These are phyloP conservation scores for Pythium monospermum DNA, from an alignment of 352 stramenopile genomes.

Conservation along the genomic window DNA sequence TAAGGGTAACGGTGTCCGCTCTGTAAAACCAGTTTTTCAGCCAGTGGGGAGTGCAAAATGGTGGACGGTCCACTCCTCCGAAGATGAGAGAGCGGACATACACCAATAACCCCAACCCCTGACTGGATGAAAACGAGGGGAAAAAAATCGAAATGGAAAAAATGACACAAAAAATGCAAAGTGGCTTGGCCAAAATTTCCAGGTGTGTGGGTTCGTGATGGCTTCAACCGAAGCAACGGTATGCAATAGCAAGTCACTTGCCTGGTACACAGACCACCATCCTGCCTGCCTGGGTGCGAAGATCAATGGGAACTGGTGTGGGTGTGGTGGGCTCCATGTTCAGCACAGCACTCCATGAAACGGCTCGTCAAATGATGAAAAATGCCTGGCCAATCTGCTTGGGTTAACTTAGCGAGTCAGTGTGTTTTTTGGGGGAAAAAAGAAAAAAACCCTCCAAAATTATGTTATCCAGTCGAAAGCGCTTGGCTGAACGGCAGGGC, in stretches of 20 bases:
- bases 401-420: no score
- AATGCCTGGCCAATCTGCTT: no score
- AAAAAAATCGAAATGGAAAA: constrained; percentile 10
- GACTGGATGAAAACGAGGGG: background rate
- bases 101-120: constrained; percentile 15
- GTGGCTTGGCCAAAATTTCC: background rate
- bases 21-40: constrained; percentile 1
- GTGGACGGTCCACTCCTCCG: background rate
- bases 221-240: no score
- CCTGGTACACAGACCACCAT: no score
- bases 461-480: constrained; percentile 65
- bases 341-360: no score
- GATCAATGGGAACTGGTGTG: no score
- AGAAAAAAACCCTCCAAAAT: no score
- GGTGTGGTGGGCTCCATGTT: no score
- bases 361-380: no score
- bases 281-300: no score
- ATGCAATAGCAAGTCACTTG: no score
- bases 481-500: constrained; percentile 56
- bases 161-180: background rate
- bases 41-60: constrained; percentile 4
- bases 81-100: constrained; percentile 7
- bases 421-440: no score
- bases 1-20: constrained; percentile 18
- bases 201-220: background rate